These are phyloP conservation scores for Haplosporangium sp. DNA, from an alignment of 371 early-diverging fungal genomes.

Conservation along the genomic window DNA sequence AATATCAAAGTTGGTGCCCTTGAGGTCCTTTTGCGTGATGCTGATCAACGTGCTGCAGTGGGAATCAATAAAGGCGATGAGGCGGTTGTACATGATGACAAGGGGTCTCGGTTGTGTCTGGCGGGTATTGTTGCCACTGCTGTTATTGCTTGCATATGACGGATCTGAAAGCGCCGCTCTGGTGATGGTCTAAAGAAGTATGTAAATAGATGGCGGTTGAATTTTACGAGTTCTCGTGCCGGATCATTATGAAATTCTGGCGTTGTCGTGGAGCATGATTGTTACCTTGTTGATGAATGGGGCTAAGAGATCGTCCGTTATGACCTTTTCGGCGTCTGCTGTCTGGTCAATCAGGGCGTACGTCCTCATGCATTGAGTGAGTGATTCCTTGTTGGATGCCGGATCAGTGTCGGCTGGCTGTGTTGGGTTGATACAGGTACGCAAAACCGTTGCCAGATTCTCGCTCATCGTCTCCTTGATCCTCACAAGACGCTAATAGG, in stretches of 20 bases:
- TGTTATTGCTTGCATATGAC: not conserved
- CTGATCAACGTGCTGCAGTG: constrained; percentile 68
- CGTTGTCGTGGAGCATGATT: not conserved
- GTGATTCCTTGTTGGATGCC: constrained; percentile 61
- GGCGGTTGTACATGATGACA: constrained; percentile 65
- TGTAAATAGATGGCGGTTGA: not conserved
- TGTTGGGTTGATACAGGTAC: constrained; percentile 56
- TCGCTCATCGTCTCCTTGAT: constrained; percentile 77
- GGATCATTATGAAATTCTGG: not conserved
- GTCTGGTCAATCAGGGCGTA: constrained; percentile 82
- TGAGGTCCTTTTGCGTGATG: constrained; percentile 71
- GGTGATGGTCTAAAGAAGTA: constrained; percentile 51
- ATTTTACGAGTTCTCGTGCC: not conserved
- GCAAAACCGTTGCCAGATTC: constrained; percentile 63
- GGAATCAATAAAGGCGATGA: constrained; percentile 65
- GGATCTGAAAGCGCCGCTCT: constrained; percentile 23
- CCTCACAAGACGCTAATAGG: constrained; percentile 71
- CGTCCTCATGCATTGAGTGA: constrained; percentile 77
- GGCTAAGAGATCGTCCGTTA: constrained; percentile 66
- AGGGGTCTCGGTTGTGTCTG: constrained; percentile 53
- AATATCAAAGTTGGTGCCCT: constrained; percentile 75
- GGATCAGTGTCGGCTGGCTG: constrained; percentile 49
- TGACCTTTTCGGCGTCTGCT: constrained; percentile 73
- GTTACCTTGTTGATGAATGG: constrained; percentile 68
- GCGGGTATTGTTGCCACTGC: constrained; percentile 3